Conservation (phyloP, 441 rosid species). For the Gossypium gossypioides region DNA sequence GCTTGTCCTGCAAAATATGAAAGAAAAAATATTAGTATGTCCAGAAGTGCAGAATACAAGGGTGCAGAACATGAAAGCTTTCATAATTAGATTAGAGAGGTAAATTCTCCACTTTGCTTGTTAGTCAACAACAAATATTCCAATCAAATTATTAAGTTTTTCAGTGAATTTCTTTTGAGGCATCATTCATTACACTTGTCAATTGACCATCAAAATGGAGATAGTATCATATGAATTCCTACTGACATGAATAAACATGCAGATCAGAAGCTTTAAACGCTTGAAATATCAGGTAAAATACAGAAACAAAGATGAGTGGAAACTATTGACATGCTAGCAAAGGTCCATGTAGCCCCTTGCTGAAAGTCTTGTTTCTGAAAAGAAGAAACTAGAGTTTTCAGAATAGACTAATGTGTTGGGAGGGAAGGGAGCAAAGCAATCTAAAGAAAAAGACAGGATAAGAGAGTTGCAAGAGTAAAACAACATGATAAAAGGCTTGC, state of each 20-base stretch:
- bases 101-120: not conserved
- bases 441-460: not conserved
- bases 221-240: not conserved
- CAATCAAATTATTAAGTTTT: not conserved
- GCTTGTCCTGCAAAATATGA: constrained; percentile 69
- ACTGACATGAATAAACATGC: not conserved
- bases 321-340: not conserved
- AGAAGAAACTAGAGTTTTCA: not conserved
- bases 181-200: not conserved
- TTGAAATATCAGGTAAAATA: not conserved
- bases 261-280: not conserved
- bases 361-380: not conserved
- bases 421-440: not conserved
- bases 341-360: not conserved
- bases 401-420: not conserved
- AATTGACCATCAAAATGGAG: not conserved
- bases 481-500: not conserved
- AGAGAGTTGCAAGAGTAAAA: not conserved
- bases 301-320: not conserved
- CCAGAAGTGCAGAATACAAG: not conserved
- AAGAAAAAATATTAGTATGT: not conserved
- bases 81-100: not conserved
- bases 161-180: not conserved
- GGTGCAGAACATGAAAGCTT: not conserved
- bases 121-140: not conserved